Evolutionary conservation across 2,329 filamentous ascomycete genomes (phyloP).

Genomic region (Aspergillus sp.): DNA sequence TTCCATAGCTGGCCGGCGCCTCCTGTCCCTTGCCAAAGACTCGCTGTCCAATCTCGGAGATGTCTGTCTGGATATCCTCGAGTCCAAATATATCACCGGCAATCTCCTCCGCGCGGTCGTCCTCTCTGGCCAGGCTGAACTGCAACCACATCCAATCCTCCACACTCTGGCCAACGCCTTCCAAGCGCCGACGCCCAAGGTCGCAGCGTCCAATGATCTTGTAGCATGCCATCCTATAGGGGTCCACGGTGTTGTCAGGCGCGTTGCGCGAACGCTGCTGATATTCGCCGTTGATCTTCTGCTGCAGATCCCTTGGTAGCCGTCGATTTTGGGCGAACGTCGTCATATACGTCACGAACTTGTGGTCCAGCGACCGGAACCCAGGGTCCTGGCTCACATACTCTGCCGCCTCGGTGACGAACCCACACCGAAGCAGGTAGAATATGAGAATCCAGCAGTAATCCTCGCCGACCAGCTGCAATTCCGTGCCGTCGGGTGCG

Average conservation of each 20-base stretch:
- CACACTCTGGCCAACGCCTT: slow-evolving; percentile 49
- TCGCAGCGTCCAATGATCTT: slow-evolving; percentile 83
- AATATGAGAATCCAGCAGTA: slow-evolving; percentile 92
- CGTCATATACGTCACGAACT: slow-evolving; percentile 78
- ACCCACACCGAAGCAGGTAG: slow-evolving; percentile 77
- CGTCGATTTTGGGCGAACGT: slow-evolving; percentile 73
- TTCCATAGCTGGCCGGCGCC: slow-evolving; percentile 69
- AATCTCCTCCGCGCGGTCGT: slow-evolving; percentile 51
- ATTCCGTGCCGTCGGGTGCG: slow-evolving; percentile 66
- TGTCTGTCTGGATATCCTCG: slow-evolving; percentile 64
- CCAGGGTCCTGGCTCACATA: slow-evolving; percentile 74
- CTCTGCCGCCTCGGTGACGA: slow-evolving; percentile 71
- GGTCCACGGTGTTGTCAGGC: slow-evolving; percentile 79
- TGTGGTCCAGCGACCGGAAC: slow-evolving; percentile 84
- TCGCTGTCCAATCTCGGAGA: slow-evolving; percentile 79
- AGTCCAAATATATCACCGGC: slow-evolving; percentile 55
- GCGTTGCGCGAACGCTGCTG: slow-evolving; percentile 74
- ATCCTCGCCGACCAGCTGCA: slow-evolving; percentile 72
- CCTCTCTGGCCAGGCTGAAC: slow-evolving; percentile 54
- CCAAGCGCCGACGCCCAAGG: slow-evolving; percentile 47
- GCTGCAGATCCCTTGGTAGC: slow-evolving; percentile 68
- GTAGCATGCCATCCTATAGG: slow-evolving; percentile 94
- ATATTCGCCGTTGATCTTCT: slow-evolving; percentile 83
- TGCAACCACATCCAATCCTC: slow-evolving; percentile 62
- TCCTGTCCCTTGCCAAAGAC: slow-evolving; percentile 81